Evolutionary conservation across 345 rosid species (phyloP).

Genomic region (Dimocarpus longan): DNA sequence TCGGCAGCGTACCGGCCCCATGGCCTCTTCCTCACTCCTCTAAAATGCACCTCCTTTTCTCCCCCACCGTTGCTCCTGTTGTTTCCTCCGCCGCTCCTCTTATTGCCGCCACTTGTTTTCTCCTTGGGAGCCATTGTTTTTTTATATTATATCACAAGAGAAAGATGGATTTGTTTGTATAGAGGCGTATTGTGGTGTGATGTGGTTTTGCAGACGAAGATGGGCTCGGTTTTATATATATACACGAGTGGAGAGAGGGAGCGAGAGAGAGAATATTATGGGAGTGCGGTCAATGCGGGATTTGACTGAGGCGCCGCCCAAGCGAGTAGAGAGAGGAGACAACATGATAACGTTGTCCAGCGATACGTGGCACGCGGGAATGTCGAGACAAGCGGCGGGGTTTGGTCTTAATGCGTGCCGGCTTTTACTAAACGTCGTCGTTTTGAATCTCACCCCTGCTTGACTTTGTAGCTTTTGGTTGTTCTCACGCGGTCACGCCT

Average conservation of each 20-base stretch:
- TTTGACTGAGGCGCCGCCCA: constrained; percentile 55
- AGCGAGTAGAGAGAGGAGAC: constrained; percentile 27
- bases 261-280: background rate
- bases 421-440: constrained; percentile 42
- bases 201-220: background rate
- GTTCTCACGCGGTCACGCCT: constrained; percentile 11
- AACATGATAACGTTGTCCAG: constrained; percentile 34
- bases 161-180: background rate
- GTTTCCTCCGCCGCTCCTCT: constrained; percentile 1
- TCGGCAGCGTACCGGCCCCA: constrained; percentile 99
- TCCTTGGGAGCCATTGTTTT: constrained; percentile 13
- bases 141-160: background rate
- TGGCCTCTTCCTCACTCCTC: constrained; percentile 97
- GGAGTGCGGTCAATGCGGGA: constrained; percentile 36
- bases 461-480: background rate
- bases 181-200: background rate
- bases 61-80: background rate
- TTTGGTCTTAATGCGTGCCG: constrained; percentile 32
- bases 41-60: constrained; percentile 24
- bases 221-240: constrained; percentile 8
- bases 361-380: constrained; percentile 57
- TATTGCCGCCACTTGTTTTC: background rate
- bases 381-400: constrained; percentile 40
- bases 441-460: background rate
- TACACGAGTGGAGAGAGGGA: background rate